Evolutionary conservation across 2,329 filamentous ascomycete genomes (phyloP), one percentile per base, ranked within the genome.

Genomic region (Penicillium sp.): DNA sequence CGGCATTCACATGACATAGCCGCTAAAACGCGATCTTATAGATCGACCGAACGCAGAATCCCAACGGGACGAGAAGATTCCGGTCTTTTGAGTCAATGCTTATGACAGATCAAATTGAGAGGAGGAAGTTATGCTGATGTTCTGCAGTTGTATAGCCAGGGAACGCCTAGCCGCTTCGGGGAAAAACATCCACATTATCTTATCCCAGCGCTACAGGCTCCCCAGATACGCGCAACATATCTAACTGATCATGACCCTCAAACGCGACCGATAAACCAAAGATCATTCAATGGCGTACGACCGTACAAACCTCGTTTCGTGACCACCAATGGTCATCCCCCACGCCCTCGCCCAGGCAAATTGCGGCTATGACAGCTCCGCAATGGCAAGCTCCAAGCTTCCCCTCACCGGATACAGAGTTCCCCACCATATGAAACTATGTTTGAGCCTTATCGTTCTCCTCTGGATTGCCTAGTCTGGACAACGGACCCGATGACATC

Each of bases 351-450:
- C 1, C 9, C 18, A 9, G 11, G 6, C 37, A 18, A 8, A 18
- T 18, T 6, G 37, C 18, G 22, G 35, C 35, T 4, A 40, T 40
- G 9, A 3, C 37, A 40, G 37, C 37, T 40, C 8, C 12, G 4
- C 37, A 22, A 37, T 37, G 43, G 44, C 18, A 23, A 49, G 29
- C 35, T 56, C 27, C n/a, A 40, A 46, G 6, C 53, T 57, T 58
- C 56, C 56, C 56, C 56, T 55, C 56, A 52, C 47, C 31, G n/a
- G 48, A 41, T 50, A 33, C 25, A 22, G 29, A 37, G 23, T 56
- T 59, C 56, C 60, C 57, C 58, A 53, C 50, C 40, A 43, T 8
- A 20, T 2, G 14, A 2, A 18, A 12, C 46, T 37, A 8, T 31
- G 14, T 29, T 45, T 20, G 43, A 26, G 11, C 18, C 15, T 14